Evolutionary conservation across 345 rosid genomes (phyloP).

Genomic region (Rhizophora apiculata): DNA sequence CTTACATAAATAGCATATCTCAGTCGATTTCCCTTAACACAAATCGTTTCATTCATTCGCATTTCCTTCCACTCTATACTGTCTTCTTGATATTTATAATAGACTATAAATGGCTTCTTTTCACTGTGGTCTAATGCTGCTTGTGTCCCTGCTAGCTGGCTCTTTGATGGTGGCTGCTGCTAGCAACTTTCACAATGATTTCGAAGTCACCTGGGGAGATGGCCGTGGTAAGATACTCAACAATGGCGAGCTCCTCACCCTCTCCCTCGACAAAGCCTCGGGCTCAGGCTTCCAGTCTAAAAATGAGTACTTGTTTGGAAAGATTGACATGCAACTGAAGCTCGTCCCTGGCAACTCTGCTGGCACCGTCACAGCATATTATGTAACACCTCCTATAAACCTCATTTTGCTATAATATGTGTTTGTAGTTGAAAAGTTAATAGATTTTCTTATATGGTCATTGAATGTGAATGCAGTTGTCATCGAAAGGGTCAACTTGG

Average conservation of each 20-base stretch:
- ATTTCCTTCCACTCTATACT: no score
- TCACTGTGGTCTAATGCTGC: background rate
- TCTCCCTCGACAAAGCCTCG: conserved; percentile 48
- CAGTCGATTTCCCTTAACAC: no score
- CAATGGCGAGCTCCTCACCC: conserved; percentile 58
- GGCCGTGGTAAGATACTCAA: conserved; percentile 54
- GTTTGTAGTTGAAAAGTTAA: background rate
- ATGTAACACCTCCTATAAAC: conserved; percentile 22
- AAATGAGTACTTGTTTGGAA: conserved; percentile 51
- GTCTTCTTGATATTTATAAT: no score
- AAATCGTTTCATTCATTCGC: no score
- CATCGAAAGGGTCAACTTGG: conserved; percentile 55
- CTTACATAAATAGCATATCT: no score
- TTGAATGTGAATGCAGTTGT: conserved; percentile 29
- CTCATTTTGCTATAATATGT: background rate
- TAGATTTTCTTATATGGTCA: background rate
- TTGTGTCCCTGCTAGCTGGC: background rate
- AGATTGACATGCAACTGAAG: conserved; percentile 52
- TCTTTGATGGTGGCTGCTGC: conserved; percentile 15
- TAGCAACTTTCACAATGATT: conserved; percentile 41
- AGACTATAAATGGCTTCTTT: background rate
- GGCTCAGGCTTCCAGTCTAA: conserved; percentile 67
- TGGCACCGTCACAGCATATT: conserved; percentile 56
- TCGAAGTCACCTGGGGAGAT: conserved; percentile 59
- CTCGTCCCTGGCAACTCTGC: conserved; percentile 62